phyloP scores from a whole-genome alignment of 2,329 filamentous ascomycete genomes.

The Aspergillus fumigatiaffinis region DNA sequence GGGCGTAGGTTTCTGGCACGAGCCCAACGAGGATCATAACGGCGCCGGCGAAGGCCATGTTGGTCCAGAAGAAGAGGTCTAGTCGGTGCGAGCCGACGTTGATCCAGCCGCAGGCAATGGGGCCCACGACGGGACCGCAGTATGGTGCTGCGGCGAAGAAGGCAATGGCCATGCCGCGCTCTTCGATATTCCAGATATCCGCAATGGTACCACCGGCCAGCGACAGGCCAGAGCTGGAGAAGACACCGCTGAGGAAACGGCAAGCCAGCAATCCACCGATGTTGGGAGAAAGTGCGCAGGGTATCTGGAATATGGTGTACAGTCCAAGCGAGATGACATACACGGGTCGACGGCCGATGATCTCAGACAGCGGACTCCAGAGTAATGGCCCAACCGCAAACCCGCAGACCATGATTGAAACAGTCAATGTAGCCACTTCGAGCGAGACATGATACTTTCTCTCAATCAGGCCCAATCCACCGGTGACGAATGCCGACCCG shows the following conservation, averaged over 20 bases:
- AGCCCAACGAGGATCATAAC: slow-evolving; percentile 21
- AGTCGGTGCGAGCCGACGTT: slow-evolving; percentile 38
- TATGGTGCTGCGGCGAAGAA: slow-evolving; percentile 76
- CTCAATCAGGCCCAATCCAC: slow-evolving; percentile 62
- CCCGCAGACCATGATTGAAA: slow-evolving; percentile 71
- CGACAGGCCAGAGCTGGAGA: slow-evolving; percentile 26
- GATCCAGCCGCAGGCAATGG: slow-evolving; percentile 70
- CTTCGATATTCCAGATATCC: slow-evolving; percentile 73
- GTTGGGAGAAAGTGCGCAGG: slow-evolving; percentile 31
- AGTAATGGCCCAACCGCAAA: slow-evolving; percentile 57
- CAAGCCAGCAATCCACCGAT: slow-evolving; percentile 26
- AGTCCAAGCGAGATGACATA: slow-evolving; percentile 31
- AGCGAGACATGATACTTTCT: slow-evolving; percentile 63
- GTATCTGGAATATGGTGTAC: slow-evolving; percentile 35
- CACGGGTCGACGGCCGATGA: slow-evolving; percentile 29
- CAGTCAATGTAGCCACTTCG: slow-evolving; percentile 67
- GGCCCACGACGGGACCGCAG: slow-evolving; percentile 69
- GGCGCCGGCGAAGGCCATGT: slow-evolving; percentile 28
- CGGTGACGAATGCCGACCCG: slow-evolving; percentile 68
- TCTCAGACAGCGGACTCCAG: slow-evolving; percentile 30
- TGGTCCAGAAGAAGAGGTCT: slow-evolving; percentile 32
- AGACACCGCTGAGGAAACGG: slow-evolving; percentile 29
- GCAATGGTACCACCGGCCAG: slow-evolving; percentile 28
- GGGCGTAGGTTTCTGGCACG: slow-evolving; percentile 35
- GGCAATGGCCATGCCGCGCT: slow-evolving; percentile 77